phyloP scores from a whole-genome alignment of 192 early-diverging fungal species.

The Rhizophagus prolifer region DNA sequence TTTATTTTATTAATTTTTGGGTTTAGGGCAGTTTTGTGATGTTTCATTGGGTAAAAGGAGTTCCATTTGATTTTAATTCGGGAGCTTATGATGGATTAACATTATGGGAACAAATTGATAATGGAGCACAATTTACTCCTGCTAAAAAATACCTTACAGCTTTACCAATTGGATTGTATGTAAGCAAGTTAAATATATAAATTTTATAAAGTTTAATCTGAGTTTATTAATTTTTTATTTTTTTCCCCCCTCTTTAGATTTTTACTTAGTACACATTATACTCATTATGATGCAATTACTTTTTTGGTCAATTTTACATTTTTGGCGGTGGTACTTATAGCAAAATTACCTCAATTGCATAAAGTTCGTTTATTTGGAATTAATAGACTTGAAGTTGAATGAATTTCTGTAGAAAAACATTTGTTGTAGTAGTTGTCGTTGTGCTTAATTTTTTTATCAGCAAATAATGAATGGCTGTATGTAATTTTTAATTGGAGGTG shows the following conservation, averaged over 20 bases:
- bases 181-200: constrained; percentile 28
- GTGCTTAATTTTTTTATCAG: not conserved
- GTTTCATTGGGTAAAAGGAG: constrained; percentile 97
- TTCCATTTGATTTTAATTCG: constrained; percentile 92
- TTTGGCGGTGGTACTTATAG: constrained; percentile 80
- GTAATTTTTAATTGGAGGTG: too few species aligned
- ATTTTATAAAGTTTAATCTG: not conserved
- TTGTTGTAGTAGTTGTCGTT: not conserved
- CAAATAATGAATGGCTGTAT: too few species aligned
- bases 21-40: constrained; percentile 88
- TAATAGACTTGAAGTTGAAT: constrained; percentile 59
- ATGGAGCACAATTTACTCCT: constrained; percentile 96
- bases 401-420: not conserved
- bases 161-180: constrained; percentile 92
- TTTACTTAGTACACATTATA: constrained; percentile 92
- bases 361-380: constrained; percentile 94
- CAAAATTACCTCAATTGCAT: constrained; percentile 90
- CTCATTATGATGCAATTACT: constrained; percentile 88
- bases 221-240: too few species aligned
- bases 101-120: constrained; percentile 99
- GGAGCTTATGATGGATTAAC: constrained; percentile 91
- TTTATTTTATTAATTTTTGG: not conserved
- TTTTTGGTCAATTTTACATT: constrained; percentile 90
- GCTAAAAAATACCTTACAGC: constrained; percentile 96
- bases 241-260: constrained; percentile 68